Conservation (phyloP, 306 rosid species). For the Cucurbita maxima region DNA sequence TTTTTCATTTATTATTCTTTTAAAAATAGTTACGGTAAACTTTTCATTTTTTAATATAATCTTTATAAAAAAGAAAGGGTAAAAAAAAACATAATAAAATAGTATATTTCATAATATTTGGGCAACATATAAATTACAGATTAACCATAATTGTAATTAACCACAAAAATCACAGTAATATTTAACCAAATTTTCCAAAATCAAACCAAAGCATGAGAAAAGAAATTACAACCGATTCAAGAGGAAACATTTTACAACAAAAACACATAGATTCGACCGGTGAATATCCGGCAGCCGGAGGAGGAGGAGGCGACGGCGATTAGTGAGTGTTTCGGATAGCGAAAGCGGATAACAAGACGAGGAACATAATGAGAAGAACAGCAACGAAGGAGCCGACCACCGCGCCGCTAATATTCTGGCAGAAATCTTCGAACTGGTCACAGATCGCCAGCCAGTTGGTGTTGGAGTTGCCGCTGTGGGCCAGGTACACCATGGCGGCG, state of each 20-base stretch:
- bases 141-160: not conserved
- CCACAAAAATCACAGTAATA: not conserved
- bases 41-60: no score
- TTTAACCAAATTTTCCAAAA: not conserved
- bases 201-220: not conserved
- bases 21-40: no score
- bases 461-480: constrained; percentile 61
- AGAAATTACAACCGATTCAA: not conserved
- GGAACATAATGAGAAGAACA: constrained; percentile 28
- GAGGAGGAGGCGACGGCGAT: not conserved
- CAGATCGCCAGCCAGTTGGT: constrained; percentile 84
- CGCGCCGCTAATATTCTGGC: constrained; percentile 46
- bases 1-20: no score
- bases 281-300: not conserved
- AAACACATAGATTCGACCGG: not conserved
- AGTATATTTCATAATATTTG: no score
- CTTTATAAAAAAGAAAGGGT: no score
- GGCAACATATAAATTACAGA: no score
- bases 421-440: constrained; percentile 61
- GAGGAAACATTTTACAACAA: not conserved
- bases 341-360: constrained; percentile 49
- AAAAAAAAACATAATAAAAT: no score
- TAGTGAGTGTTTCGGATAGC: constrained; percentile 28
- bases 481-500: constrained; percentile 62
- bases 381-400: constrained; percentile 47